Base-by-base conservation (phyloP, 1,284 basidiomycete species). In the Anthracocystis setariae region DNA sequence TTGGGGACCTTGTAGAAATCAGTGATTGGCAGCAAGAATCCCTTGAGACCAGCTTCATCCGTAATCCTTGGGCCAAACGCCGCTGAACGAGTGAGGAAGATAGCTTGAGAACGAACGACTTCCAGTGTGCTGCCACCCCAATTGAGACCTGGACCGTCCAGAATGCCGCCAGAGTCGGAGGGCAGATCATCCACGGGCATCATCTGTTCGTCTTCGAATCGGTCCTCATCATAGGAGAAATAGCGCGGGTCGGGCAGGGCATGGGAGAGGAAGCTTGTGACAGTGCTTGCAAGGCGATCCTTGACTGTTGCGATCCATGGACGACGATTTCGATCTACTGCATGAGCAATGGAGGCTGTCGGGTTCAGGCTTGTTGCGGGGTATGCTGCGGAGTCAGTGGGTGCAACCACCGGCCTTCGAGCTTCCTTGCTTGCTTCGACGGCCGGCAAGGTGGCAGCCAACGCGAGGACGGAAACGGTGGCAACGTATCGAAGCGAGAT, bases 61-160 rank as follows among this genome's bases (percentile, higher is more conserved):
- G 55, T 56, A 32, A 80, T 62, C 12, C 55, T 62, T 2, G 78
- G 80, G 2, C 81, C 81, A 35, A 82, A 82, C 12, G 76, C 80
- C 17, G 81, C 81, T 2, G 81, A 69, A 1, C 78, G 70, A 8
- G 80, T 80, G 3, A 75, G 55, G 51, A 79, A 80, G 50, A 72
- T 71, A 20, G 78, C 78, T 35, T 79, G 77, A 5, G 78, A 77
- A 7, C 72, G 74, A 1, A 77, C 72, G 5, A 77, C 76, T 23
- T 76, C 74, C 20, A 77, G 61, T 3, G 76, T 77, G 45, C 74
- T 77, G 20, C 73, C 74, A 17, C 76, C 76, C 76, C 76, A 77
- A 20, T 72, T 73, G 25, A 76, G 47, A 9, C 68, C 65, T 2
- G 71, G 57, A 0, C 60, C 65, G n/a, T 70, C 74, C 4, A 71